Evolutionary conservation across 768 basidiomycete genomes (phyloP).

Genomic region (Agrocybe pediades): DNA sequence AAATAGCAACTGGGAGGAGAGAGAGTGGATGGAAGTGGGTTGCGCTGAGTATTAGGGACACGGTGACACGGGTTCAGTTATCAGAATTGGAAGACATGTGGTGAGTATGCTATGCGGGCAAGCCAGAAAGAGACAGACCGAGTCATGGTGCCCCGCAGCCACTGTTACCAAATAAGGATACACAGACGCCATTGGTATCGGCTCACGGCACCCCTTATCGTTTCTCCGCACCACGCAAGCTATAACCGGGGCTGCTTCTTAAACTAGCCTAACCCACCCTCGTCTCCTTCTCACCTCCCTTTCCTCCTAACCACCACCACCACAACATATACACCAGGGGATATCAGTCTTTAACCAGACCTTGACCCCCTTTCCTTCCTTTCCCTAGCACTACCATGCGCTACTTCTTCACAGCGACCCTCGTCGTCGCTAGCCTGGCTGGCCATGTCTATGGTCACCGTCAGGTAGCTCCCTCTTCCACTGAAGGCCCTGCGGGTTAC

Average conservation of each 20-base stretch:
- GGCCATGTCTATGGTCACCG: conserved; percentile 53
- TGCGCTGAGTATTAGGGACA: neutral
- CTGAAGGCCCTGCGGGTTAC: conserved; percentile 33
- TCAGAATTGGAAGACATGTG: neutral
- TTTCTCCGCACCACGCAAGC: conserved; percentile 15
- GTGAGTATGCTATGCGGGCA: neutral
- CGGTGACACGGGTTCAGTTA: neutral
- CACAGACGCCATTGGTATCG: conserved; percentile 9
- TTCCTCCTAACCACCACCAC: neutral
- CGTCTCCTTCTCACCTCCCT: conserved; percentile 1
- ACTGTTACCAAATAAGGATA: conserved; percentile 18
- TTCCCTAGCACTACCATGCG: conserved; percentile 46
- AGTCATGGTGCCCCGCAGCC: conserved; percentile 21
- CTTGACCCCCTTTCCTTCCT: conserved; percentile 12
- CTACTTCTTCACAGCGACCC: conserved; percentile 62
- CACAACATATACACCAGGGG: conserved; percentile 2
- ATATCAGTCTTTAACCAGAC: conserved; percentile 18
- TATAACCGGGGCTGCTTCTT: conserved; percentile 23
- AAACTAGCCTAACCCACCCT: conserved; percentile 20
- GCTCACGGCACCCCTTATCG: conserved; percentile 19
- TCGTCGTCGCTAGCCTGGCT: conserved; percentile 62
- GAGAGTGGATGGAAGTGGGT: neutral
- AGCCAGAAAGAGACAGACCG: conserved; percentile 11
- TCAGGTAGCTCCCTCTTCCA: conserved; percentile 20
- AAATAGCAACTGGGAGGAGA: neutral